A percentile compares a stretch with the other conserved stretches of the same genome.
phyloP scores from a whole-genome alignment of 192 early-diverging fungal species.

The Gaertneriomyces sp. region DNA sequence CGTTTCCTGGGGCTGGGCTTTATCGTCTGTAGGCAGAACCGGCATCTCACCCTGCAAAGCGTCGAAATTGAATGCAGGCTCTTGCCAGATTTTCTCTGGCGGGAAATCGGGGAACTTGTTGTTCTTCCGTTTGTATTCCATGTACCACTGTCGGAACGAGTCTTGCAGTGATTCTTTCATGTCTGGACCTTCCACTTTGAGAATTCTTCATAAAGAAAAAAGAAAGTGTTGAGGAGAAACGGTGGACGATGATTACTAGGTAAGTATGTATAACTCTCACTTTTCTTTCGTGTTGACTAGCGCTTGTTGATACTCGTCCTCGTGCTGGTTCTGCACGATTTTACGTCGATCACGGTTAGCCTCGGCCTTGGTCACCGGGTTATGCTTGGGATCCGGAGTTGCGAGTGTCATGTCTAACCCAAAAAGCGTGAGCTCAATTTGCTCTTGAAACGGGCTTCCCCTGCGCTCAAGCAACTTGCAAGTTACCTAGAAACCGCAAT shows the following conservation, averaged over 20 bases:
- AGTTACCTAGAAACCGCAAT: constrained; percentile 48
- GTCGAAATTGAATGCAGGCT: constrained; percentile 50
- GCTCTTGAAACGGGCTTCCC: neutral
- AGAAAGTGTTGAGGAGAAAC: neutral
- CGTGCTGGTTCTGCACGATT: constrained; percentile 53
- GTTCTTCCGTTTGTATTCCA: constrained; percentile 56
- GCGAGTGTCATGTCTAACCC: constrained; percentile 38
- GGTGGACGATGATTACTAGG: neutral
- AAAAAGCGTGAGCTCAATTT: neutral
- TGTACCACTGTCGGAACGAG: constrained; percentile 62
- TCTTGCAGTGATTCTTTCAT: constrained; percentile 63
- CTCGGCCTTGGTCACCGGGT: constrained; percentile 41
- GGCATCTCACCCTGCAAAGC: constrained; percentile 21
- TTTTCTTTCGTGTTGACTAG: constrained; percentile 60
- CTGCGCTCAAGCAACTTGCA: neutral
- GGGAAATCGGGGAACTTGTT: constrained; percentile 64
- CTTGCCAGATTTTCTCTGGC: constrained; percentile 48
- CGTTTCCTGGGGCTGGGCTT: neutral
- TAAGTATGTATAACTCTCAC: constrained; percentile 21
- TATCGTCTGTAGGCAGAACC: constrained; percentile 8
- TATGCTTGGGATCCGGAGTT: constrained; percentile 34
- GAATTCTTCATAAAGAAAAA: constrained; percentile 36
- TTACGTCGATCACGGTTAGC: constrained; percentile 50
- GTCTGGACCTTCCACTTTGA: constrained; percentile 58
- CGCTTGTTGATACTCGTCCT: constrained; percentile 60